phyloP scores from a whole-genome alignment of 805 yeast species.

The Ogataea haglerorum region DNA sequence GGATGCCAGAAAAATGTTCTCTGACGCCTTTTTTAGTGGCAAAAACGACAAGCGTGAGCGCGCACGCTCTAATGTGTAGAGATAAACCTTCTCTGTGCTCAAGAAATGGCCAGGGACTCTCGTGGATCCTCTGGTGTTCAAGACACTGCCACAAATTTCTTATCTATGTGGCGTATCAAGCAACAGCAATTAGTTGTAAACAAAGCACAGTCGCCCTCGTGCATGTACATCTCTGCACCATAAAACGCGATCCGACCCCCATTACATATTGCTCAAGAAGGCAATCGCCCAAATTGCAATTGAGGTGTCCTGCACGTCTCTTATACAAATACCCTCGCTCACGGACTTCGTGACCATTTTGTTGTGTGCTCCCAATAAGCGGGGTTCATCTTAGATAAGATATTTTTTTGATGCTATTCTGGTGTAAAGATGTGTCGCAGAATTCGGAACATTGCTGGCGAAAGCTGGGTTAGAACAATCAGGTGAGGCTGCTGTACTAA shows the following conservation, averaged over 20 bases:
- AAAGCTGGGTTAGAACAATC: no score
- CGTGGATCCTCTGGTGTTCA: no score
- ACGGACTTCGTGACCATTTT: constrained; percentile 6
- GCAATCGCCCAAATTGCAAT: no score
- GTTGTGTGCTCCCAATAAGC: constrained; percentile 1
- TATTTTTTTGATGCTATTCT: background rate
- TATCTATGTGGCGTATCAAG: constrained; percentile 4
- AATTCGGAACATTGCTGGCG: background rate
- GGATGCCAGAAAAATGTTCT: no score
- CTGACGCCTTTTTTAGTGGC: no score
- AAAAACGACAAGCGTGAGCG: no score
- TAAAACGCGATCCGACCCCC: background rate
- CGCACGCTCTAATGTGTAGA: no score
- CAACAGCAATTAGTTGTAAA: constrained; percentile 2
- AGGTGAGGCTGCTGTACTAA: no score
- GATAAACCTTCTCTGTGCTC: no score
- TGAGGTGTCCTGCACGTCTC: background rate
- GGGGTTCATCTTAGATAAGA: constrained; percentile 8
- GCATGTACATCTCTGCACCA: constrained; percentile 5
- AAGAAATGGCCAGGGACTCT: no score
- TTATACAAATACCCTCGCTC: background rate
- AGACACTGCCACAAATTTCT: constrained; percentile 6
- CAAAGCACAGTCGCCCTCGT: constrained; percentile 1
- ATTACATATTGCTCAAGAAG: no score
- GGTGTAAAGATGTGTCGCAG: constrained; percentile 7